A percentile compares a stretch with the other conserved stretches of the same genome.
Evolutionary conservation across 1,284 basidiomycete genomes (phyloP).

Genomic region (Anthracocystis panici-leucophaei): DNA sequence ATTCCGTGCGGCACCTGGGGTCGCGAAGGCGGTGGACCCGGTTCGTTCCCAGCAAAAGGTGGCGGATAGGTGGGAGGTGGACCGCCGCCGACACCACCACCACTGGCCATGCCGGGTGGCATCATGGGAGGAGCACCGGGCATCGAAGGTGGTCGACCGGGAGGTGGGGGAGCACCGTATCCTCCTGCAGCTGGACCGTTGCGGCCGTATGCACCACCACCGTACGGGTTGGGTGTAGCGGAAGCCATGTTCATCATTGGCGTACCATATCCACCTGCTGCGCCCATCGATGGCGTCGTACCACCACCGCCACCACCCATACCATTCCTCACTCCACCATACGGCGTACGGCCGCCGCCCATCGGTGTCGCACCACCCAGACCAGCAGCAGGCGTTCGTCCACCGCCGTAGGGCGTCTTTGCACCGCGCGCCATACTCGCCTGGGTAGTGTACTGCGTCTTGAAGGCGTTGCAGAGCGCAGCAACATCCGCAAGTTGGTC

Average conservation of each 20-base stretch:
- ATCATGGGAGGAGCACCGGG: conserved; percentile 44
- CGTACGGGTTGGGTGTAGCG: conserved; percentile 47
- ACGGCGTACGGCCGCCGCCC: conserved; percentile 41
- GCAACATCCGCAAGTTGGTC: conserved; percentile 66
- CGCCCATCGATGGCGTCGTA: conserved; percentile 18
- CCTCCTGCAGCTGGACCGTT: conserved; percentile 15
- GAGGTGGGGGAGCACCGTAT: conserved; percentile 35
- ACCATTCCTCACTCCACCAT: conserved; percentile 30
- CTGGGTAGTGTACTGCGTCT: conserved; percentile 68
- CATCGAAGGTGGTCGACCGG: conserved; percentile 39
- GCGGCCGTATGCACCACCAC: conserved; percentile 21
- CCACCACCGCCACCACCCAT: conserved; percentile 31
- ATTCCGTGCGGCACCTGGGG: conserved; percentile 54
- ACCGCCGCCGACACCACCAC: conserved; percentile 26
- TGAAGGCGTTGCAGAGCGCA: conserved; percentile 68
- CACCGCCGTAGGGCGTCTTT: conserved; percentile 55
- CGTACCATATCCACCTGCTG: conserved; percentile 35
- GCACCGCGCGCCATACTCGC: conserved; percentile 55
- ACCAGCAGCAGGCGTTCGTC: conserved; percentile 47
- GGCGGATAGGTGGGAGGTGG: conserved; percentile 37
- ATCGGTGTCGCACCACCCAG: conserved; percentile 43
- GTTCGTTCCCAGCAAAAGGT: conserved; percentile 22
- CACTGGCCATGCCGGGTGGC: conserved; percentile 36
- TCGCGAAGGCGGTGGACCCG: conserved; percentile 38
- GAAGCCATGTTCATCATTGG: conserved; percentile 35